Conservation (phyloP, 192 early-diverging fungal species). For the Coemansia erecta region DNA sequence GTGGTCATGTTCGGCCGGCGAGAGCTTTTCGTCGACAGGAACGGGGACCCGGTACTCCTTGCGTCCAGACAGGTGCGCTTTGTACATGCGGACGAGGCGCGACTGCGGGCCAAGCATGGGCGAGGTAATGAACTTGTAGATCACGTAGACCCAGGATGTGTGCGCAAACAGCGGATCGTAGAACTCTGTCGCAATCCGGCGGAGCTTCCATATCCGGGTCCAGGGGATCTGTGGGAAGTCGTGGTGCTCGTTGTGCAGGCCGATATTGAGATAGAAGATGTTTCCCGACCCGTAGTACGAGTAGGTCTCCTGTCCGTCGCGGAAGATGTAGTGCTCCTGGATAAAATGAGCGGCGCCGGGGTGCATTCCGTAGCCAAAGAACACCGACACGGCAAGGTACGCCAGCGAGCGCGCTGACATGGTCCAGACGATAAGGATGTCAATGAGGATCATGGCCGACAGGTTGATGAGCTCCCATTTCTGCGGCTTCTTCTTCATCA, state of each 20-base stretch:
- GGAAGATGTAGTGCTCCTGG: conserved; percentile 95
- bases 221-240: conserved; percentile 89
- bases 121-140: conserved; percentile 75
- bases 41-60: conserved; percentile 51
- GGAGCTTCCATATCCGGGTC: conserved; percentile 74
- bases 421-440: conserved; percentile 56
- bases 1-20: background rate
- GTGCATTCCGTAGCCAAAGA: conserved; percentile 85
- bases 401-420: conserved; percentile 62
- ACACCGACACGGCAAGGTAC: conserved; percentile 68
- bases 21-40: background rate
- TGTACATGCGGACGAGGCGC: conserved; percentile 67
- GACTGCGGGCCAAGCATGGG: conserved; percentile 75
- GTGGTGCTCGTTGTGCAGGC: conserved; percentile 97
- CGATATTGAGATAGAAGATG: conserved; percentile 86
- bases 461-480: conserved; percentile 75
- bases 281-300: conserved; percentile 93
- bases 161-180: conserved; percentile 81
- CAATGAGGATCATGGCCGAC: conserved; percentile 56
- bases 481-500: conserved; percentile 60
- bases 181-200: conserved; percentile 80
- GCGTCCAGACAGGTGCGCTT: conserved; percentile 71
- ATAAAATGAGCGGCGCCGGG: conserved; percentile 94
- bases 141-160: conserved; percentile 81
- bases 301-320: conserved; percentile 91